Conservation (phyloP, 176 grass and related monocot genomes). For the Hsuehochloa calcarea region DNA sequence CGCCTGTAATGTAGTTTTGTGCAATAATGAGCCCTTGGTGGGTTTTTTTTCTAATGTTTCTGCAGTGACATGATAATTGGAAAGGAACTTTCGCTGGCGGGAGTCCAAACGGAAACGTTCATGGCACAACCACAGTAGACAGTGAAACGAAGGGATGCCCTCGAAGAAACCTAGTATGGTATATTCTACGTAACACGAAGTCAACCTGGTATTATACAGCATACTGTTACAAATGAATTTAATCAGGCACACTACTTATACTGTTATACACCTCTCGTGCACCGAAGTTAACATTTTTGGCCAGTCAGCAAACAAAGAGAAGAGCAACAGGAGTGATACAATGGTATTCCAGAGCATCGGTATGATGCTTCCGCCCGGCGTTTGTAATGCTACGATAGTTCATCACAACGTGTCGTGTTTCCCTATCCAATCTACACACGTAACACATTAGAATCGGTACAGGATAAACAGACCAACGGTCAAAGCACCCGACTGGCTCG, state of each 20-base stretch:
- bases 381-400: neutral
- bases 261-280: neutral
- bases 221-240: conserved; percentile 32
- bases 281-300: neutral
- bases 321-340: neutral
- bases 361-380: neutral
- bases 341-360: conserved; percentile 25
- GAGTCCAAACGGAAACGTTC: neutral
- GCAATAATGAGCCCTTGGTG: neutral
- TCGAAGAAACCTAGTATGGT: neutral
- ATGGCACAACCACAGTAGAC: neutral
- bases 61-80: neutral
- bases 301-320: conserved; percentile 27
- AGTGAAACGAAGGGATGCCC: neutral
- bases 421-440: neutral
- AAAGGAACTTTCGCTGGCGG: neutral
- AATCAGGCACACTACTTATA: conserved; percentile 33
- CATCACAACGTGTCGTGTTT: neutral
- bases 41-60: neutral
- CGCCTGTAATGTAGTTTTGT: too few relatives aligned
- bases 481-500: neutral
- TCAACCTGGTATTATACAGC: conserved; percentile 16
- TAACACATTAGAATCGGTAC: neutral
- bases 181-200: conserved; percentile 5
- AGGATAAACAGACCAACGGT: conserved; percentile 16